Percentiles rank a stretch among this genome's conserved stretches.
Conservation (phyloP, 495 filamentous ascomycete genomes). For the Parathielavia appendiculata region DNA sequence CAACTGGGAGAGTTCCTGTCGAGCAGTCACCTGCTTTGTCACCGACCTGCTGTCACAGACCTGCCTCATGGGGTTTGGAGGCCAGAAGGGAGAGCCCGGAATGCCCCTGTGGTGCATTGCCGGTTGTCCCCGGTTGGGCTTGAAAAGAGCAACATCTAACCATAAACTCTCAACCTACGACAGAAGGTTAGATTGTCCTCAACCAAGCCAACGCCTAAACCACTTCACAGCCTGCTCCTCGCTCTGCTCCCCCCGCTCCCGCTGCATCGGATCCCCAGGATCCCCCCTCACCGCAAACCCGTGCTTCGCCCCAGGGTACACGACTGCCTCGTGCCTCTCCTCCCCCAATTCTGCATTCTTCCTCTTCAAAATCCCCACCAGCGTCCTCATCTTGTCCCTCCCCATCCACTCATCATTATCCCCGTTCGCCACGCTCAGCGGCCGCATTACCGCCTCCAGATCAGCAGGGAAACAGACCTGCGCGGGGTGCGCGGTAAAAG, state of each 20-base stretch:
- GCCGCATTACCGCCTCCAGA: conserved; percentile 47
- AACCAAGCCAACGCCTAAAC: conserved; percentile 35
- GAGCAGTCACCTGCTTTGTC: no score
- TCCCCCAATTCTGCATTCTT: conserved; percentile 27
- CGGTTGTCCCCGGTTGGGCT: no score
- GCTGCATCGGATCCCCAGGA: conserved; percentile 38
- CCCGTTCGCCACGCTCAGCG: conserved; percentile 52
- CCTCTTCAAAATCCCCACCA: conserved; percentile 40
- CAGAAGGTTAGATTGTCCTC: neutral
- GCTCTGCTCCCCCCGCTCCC: conserved; percentile 44
- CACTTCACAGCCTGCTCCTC: conserved; percentile 47
- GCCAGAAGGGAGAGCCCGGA: no score
- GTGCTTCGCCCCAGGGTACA: conserved; percentile 55
- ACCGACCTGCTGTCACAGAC: no score
- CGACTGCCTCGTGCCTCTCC: conserved; percentile 42
- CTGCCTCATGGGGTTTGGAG: no score
- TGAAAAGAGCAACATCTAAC: no score
- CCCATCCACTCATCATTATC: conserved; percentile 47
- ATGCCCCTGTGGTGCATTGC: no score
- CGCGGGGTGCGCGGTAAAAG: conserved; percentile 53
- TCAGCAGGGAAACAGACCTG: conserved; percentile 50
- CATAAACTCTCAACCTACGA: neutral
- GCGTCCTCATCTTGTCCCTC: conserved; percentile 34
- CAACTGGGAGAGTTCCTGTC: no score
- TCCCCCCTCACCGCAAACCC: conserved; percentile 57